A percentile compares a stretch with the other conserved stretches of the same genome.
Evolutionary conservation across 495 filamentous ascomycete genomes (phyloP).

Genomic region (Terfezia boudieri): DNA sequence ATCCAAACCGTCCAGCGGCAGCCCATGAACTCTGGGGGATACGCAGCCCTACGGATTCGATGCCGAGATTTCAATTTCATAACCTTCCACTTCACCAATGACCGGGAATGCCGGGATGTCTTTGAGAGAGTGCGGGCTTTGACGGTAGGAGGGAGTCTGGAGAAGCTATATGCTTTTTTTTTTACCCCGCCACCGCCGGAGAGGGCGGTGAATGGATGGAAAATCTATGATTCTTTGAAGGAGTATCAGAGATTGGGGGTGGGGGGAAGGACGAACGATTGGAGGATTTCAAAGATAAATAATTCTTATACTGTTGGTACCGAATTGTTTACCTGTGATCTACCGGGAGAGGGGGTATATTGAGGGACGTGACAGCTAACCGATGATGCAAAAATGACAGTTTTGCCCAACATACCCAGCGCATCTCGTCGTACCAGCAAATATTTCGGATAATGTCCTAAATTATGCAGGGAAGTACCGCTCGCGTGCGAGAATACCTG

Average conservation of each 20-base stretch:
- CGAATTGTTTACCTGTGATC: too few species aligned
- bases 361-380: too few species aligned
- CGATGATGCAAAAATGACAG: constrained; percentile 17
- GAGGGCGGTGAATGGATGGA: constrained; percentile 58
- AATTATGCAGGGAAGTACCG: constrained; percentile 83
- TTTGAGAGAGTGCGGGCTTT: constrained; percentile 67
- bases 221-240: constrained; percentile 53
- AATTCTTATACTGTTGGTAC: constrained; percentile 43
- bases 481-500: constrained; percentile 69
- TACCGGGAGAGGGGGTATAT: too few species aligned
- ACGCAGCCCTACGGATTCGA: constrained; percentile 66
- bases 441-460: constrained; percentile 86
- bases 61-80: constrained; percentile 85
- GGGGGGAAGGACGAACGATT: constrained; percentile 32
- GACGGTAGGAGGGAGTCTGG: constrained; percentile 58
- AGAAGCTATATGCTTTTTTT: constrained; percentile 78
- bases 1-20: constrained; percentile 51
- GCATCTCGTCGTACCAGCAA: constrained; percentile 56
- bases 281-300: constrained; percentile 85
- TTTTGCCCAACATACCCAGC: constrained; percentile 94
- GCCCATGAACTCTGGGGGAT: constrained; percentile 44
- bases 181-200: constrained; percentile 56
- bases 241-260: constrained; percentile 19
- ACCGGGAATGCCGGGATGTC: constrained; percentile 57
- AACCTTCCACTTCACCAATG: constrained; percentile 64